Percentiles rank a stretch among this genome's conserved stretches.
Evolutionary conservation across 768 basidiomycete species (phyloP).

Genomic region (Hemileccinum rubropunctum): DNA sequence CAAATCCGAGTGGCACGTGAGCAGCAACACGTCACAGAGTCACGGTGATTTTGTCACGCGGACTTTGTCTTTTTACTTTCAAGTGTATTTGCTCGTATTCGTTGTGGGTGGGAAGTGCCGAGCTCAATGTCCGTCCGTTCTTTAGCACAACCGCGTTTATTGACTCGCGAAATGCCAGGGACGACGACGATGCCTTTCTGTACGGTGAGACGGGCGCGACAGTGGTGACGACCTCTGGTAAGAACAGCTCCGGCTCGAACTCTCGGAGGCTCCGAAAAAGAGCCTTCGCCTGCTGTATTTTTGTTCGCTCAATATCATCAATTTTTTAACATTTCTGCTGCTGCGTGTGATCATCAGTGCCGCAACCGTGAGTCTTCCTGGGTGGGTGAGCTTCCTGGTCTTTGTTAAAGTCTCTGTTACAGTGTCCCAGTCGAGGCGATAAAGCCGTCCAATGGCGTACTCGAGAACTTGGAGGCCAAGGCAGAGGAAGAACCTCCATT

Average conservation of each 20-base stretch:
- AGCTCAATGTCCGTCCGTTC: constrained; percentile 30
- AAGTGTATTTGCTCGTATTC: constrained; percentile 19
- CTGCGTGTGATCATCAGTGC: constrained; percentile 47
- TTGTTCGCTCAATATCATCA: constrained; percentile 36
- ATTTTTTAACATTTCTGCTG: constrained; percentile 38
- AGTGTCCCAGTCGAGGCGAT: constrained; percentile 42
- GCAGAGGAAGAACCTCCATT: constrained; percentile 36
- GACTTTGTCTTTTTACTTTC: constrained; percentile 20
- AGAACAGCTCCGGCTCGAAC: constrained; percentile 34
- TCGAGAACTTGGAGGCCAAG: constrained; percentile 50
- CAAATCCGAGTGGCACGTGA: not conserved
- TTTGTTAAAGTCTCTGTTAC: constrained; percentile 22
- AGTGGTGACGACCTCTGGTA: constrained; percentile 43
- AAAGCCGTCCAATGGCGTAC: constrained; percentile 46
- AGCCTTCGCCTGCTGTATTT: constrained; percentile 34
- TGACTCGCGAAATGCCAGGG: constrained; percentile 41
- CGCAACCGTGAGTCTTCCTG: constrained; percentile 58
- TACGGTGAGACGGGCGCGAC: constrained; percentile 55
- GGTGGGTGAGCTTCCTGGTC: constrained; percentile 20
- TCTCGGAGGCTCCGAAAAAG: constrained; percentile 24
- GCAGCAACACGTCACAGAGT: constrained; percentile 21
- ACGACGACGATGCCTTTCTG: constrained; percentile 80
- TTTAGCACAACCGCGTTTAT: constrained; percentile 18
- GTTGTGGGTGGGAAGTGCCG: constrained; percentile 17
- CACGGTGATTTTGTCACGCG: constrained; percentile 25